Evolutionary conservation across 306 rosid species (phyloP).

Genomic region (Heteromeles arbutifolia): DNA sequence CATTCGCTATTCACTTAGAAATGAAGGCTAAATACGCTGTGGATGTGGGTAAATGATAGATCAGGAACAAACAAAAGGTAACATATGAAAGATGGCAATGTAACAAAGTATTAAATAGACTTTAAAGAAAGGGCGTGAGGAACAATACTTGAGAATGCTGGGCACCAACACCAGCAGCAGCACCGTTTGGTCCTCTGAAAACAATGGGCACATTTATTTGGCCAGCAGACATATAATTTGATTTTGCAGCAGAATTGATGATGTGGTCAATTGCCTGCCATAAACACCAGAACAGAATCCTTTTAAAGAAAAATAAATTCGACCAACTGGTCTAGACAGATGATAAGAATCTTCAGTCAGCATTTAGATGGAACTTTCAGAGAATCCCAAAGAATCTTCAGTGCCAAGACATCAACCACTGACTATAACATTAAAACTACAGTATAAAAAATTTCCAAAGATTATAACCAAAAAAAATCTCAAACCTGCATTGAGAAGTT

Average conservation of each 20-base stretch:
- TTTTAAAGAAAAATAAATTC: not conserved
- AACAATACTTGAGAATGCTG: constrained; percentile 93
- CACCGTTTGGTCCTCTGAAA: constrained; percentile 99
- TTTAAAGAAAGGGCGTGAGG: constrained; percentile 7
- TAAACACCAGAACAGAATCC: constrained; percentile 1
- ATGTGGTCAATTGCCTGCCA: constrained; percentile 97
- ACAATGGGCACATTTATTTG: constrained; percentile 91
- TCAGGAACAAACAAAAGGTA: not conserved
- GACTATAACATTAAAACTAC: not conserved
- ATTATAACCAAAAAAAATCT: not conserved
- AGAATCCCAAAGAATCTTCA: not conserved
- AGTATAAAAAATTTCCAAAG: not conserved
- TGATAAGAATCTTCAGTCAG: not conserved
- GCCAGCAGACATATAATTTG: constrained; percentile 96
- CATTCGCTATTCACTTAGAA: not conserved
- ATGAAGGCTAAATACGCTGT: not conserved
- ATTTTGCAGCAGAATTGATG: constrained; percentile 95
- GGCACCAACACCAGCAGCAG: constrained; percentile 99
- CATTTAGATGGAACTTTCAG: not conserved
- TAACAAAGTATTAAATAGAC: not conserved
- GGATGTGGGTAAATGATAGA: not conserved
- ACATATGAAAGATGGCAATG: not conserved
- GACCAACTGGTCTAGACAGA: not conserved
- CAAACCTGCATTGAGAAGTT: constrained; percentile 99
- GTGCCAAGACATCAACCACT: not conserved